Percentiles rank a stretch among this genome's conserved stretches.
Conservation (phyloP, 306 rosid genomes). For the Ochetophila trinervis region DNA sequence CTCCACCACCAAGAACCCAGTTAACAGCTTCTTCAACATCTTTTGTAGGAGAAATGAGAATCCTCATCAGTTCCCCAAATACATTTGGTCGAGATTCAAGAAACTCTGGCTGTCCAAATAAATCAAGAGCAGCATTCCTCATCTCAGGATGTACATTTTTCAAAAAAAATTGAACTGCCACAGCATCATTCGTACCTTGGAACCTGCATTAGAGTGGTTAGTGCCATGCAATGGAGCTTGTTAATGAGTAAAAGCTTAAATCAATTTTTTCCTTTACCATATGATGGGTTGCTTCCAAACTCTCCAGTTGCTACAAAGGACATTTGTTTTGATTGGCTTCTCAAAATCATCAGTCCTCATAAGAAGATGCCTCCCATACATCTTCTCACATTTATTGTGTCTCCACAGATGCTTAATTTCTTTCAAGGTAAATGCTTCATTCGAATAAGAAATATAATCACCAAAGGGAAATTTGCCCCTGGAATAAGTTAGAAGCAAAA, state of each 20-base stretch:
- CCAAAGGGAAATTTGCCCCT: constrained; percentile 88
- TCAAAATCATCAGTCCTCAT: constrained; percentile 92
- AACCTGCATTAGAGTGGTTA: constrained; percentile 61
- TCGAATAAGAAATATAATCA: constrained; percentile 77
- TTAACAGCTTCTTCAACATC: constrained; percentile 77
- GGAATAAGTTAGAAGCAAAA: constrained; percentile 26
- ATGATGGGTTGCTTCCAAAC: constrained; percentile 89
- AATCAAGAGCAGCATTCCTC: constrained; percentile 70
- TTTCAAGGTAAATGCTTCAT: constrained; percentile 73
- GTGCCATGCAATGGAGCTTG: constrained; percentile 28
- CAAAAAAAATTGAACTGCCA: constrained; percentile 86
- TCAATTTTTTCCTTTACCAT: constrained; percentile 50
- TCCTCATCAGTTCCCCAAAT: constrained; percentile 92
- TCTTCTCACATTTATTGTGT: constrained; percentile 61
- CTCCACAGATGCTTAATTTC: constrained; percentile 96
- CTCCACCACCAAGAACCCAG: constrained; percentile 68
- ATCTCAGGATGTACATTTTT: constrained; percentile 77
- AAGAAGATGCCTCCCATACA: constrained; percentile 59
- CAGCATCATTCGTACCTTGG: constrained; percentile 89
- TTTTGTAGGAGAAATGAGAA: constrained; percentile 77
- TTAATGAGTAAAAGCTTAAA: constrained; percentile 12
- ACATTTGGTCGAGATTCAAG: constrained; percentile 75
- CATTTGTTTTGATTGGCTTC: constrained; percentile 83
- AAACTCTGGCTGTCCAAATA: constrained; percentile 69
- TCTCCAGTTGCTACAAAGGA: constrained; percentile 88